Evolutionary conservation across 495 filamentous ascomycete species (phyloP), one percentile per base, ranked within the genome.

Genomic region (Sphaerosporella brunnea): DNA sequence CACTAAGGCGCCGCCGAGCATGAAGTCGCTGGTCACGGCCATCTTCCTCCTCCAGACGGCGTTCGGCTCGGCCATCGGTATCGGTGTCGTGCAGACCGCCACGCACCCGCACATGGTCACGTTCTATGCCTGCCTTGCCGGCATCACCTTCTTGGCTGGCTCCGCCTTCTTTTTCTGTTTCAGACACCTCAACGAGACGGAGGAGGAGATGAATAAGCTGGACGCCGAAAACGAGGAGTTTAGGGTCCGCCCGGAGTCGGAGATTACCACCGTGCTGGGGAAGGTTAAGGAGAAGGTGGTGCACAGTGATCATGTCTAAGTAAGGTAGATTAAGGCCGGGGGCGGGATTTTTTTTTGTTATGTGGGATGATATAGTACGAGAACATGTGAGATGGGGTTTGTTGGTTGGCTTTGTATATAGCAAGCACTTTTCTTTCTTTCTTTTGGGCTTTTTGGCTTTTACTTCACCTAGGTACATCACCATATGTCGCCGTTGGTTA

Each of bases 51-150:
- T 68, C 4, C 65, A 62, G 28, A 63, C 64, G 2, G 65, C 65
- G 0, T 55, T 69, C 20, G 67, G 64, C 11, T 24, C 13, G n/a
- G 41, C 41, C 41, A 44, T 44, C 28, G 41, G 41, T 10, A 62
- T 71, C 23, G 67, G 65, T 4, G 53, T 72, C 25, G 62, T 62
- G 2, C 64, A 68, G 0, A 51, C 60, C 1, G 60, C 65, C 0
- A 60, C 59, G 45, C 65, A 72, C 52, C 69, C 69, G 4, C 52
- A 61, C 34, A 60, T 78, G 26, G 66, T 69, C 0, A 72, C 67
- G 64, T 70, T 73, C 53, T 78, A 74, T 51, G 65, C 65, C 43
- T 71, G 61, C 36, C 64, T 59, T 3, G 65, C 71, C 9, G 71
- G 69, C 18, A 63, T 63, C n/a, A 70, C 70, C 23, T 64, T 58